phyloP scores from a whole-genome alignment of 2,329 filamentous ascomycete genomes.

The Alternaria brassicicola region DNA sequence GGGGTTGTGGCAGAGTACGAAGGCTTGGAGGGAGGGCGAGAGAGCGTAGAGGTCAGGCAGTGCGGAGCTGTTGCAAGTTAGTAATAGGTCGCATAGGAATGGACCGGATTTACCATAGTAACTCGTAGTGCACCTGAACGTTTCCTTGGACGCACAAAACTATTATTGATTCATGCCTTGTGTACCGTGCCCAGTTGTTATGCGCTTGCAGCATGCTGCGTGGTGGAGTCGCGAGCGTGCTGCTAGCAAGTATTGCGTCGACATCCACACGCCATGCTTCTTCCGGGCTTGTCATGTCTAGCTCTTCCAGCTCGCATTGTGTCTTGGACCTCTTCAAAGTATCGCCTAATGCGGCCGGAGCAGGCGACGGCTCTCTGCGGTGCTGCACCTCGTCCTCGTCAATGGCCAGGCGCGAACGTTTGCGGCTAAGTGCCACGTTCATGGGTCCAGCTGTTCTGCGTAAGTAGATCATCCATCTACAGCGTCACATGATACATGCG shows the following conservation, averaged over 20 bases:
- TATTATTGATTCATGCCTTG: conserved; percentile 24
- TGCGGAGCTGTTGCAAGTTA: conserved; percentile 24
- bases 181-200: conserved; percentile 35
- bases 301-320: conserved; percentile 44
- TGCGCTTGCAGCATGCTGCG: conserved; percentile 29
- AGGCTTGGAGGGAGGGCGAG: conserved; percentile 42
- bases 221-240: conserved; percentile 25
- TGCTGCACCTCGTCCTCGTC: conserved; percentile 29
- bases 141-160: conserved; percentile 46
- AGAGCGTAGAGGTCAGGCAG: conserved; percentile 40
- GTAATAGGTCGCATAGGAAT: neutral
- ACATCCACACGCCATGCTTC: conserved; percentile 46
- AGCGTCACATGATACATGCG: neutral
- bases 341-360: conserved; percentile 27
- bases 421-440: conserved; percentile 39
- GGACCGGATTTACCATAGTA: conserved; percentile 37
- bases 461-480: conserved; percentile 27
- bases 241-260: conserved; percentile 37
- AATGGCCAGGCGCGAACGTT: conserved; percentile 40
- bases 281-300: conserved; percentile 34
- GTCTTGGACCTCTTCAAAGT: conserved; percentile 45
- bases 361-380: conserved; percentile 28
- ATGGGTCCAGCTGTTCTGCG: conserved; percentile 33
- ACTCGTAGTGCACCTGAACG: conserved; percentile 43
- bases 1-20: conserved; percentile 45